These are phyloP conservation scores for Trichoderma virens DNA, from an alignment of 495 filamentous ascomycete species.

Conservation along the genomic window DNA sequence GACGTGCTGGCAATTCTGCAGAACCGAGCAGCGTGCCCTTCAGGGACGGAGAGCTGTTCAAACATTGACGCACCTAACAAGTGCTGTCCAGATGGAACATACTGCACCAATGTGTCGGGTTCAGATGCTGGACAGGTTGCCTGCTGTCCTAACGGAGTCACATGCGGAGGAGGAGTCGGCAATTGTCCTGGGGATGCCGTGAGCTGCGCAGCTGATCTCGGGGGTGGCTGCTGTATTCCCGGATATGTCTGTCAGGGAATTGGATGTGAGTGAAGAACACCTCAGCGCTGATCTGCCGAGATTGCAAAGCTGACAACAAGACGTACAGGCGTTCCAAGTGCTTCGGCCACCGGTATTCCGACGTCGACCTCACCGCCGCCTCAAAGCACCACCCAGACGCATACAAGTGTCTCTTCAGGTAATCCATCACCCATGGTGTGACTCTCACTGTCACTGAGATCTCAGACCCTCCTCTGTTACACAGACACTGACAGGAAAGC, in stretches of 20 bases:
- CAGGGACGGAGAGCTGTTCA: slow-evolving; percentile 57
- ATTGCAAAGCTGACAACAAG: not conserved
- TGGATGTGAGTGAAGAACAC: slow-evolving; percentile 57
- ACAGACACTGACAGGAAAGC: slow-evolving; percentile 18
- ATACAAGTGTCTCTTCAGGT: slow-evolving; percentile 22
- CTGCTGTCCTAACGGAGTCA: slow-evolving; percentile 70
- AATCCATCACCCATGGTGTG: slow-evolving; percentile 24
- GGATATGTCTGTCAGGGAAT: slow-evolving; percentile 70
- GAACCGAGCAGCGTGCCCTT: slow-evolving; percentile 62
- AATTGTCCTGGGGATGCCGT: slow-evolving; percentile 57
- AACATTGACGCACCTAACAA: slow-evolving; percentile 62
- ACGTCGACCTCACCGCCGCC: slow-evolving; percentile 36
- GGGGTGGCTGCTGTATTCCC: slow-evolving; percentile 83
- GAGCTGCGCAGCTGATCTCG: slow-evolving; percentile 57
- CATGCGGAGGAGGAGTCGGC: slow-evolving; percentile 57
- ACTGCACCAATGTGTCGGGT: slow-evolving; percentile 64
- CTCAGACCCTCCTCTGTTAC: too few species aligned
- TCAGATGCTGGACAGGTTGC: slow-evolving; percentile 71
- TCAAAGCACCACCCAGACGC: slow-evolving; percentile 19
- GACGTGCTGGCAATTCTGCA: slow-evolving; percentile 32
- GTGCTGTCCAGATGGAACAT: slow-evolving; percentile 64
- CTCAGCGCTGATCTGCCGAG: not conserved
- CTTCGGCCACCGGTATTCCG: slow-evolving; percentile 29
- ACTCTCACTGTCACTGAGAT: slow-evolving; percentile 26
- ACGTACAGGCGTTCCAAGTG: slow-evolving; percentile 24